Conservation (phyloP, 441 rosid genomes). For the Geranium incanum region DNA sequence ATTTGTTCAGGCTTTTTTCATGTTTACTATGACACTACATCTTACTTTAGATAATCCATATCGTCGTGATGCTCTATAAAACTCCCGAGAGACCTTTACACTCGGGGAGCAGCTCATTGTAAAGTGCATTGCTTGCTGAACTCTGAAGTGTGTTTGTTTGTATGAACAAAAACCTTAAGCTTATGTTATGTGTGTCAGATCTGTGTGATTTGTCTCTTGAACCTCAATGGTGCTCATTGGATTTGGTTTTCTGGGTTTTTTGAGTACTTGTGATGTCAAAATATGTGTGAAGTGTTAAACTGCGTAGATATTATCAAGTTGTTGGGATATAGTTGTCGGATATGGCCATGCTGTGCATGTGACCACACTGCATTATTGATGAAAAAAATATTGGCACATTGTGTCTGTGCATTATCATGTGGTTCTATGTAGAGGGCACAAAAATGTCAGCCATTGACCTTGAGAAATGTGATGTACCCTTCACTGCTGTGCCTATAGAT, state of each 20-base stretch:
- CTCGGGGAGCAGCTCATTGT: slow-evolving; percentile 30
- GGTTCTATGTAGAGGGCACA: slow-evolving; percentile 8
- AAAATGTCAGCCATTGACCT: slow-evolving; percentile 15
- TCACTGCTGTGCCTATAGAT: background rate
- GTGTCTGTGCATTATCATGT: background rate
- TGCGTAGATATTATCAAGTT: slow-evolving; percentile 25
- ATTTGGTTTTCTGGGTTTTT: background rate
- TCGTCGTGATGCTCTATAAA: slow-evolving; percentile 8
- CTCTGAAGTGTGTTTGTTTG: slow-evolving; percentile 21
- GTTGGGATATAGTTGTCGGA: slow-evolving; percentile 33
- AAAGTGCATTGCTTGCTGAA: slow-evolving; percentile 33
- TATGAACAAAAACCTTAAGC: slow-evolving; percentile 19
- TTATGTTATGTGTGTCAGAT: slow-evolving; percentile 22
- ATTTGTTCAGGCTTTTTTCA: slow-evolving; percentile 21
- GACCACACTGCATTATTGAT: slow-evolving; percentile 28
- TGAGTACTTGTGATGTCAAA: background rate
- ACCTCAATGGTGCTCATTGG: background rate
- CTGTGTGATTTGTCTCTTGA: slow-evolving; percentile 7
- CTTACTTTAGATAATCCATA: slow-evolving; percentile 7
- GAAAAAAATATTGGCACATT: slow-evolving; percentile 7
- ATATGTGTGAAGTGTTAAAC: background rate
- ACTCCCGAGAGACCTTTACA: slow-evolving; percentile 19
- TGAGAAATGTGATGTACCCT: background rate
- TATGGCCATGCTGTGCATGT: slow-evolving; percentile 19
- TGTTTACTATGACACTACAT: slow-evolving; percentile 12